Percentiles rank a stretch among this genome's conserved stretches.
These are phyloP conservation scores for Entelexis paramagnoliae DNA, from an alignment of 1,139 yeast genomes.

Conservation along the genomic window DNA sequence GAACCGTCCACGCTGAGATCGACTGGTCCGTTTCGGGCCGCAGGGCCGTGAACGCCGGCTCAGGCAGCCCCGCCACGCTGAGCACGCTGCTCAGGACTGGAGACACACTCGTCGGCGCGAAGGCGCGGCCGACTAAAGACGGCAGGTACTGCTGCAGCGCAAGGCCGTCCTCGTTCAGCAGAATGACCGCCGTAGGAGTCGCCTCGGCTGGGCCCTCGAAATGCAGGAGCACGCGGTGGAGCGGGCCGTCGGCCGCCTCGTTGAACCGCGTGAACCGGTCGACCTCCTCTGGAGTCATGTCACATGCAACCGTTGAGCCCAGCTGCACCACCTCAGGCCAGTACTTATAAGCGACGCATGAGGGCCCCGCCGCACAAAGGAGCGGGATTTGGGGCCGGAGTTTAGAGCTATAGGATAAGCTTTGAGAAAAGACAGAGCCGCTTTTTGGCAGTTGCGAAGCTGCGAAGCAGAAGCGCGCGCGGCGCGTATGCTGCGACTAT, in stretches of 20 bases:
- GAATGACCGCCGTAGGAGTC: slow-evolving; percentile 13
- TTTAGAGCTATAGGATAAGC: too few species aligned
- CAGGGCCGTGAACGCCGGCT: neutral
- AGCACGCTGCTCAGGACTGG: neutral
- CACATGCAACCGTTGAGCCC: neutral
- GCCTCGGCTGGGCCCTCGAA: slow-evolving; percentile 4
- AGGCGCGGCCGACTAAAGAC: neutral
- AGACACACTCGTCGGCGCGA: neutral
- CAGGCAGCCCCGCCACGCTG: neutral
- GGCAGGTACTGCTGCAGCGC: neutral
- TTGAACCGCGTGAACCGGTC: slow-evolving; percentile 15
- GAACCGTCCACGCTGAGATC: slow-evolving; percentile 4
- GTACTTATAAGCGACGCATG: too few species aligned
- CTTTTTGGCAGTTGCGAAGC: too few species aligned
- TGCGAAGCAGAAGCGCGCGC: too few species aligned
- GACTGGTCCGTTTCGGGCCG: neutral
- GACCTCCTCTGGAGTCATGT: slow-evolving; percentile 12
- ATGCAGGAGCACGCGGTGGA: slow-evolving; percentile 13
- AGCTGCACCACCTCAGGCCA: too few species aligned
- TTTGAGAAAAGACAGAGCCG: too few species aligned
- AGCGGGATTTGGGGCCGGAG: too few species aligned
- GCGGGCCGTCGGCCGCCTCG: slow-evolving; percentile 17
- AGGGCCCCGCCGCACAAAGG: too few species aligned
- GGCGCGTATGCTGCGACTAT: too few species aligned
- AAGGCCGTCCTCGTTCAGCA: slow-evolving; percentile 15